Conservation (phyloP, 192 early-diverging fungal genomes). For the Lobosporangium transversale region DNA sequence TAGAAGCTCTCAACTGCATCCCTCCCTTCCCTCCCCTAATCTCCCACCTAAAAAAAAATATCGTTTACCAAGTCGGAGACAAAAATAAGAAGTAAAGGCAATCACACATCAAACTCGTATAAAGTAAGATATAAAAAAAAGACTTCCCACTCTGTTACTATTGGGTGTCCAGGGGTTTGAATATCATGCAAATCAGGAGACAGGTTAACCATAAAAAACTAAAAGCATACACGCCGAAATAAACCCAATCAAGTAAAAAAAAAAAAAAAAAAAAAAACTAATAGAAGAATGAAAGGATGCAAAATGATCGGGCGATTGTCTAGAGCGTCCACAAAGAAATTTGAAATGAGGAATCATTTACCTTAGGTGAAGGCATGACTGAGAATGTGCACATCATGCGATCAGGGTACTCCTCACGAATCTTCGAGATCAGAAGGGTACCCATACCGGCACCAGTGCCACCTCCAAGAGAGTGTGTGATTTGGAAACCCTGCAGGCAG, state of each 20-base stretch:
- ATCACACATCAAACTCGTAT: too few relatives aligned
- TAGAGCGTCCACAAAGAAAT: too few relatives aligned
- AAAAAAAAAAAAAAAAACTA: not conserved
- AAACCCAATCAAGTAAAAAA: not conserved
- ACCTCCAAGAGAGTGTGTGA: slow-evolving; percentile 97
- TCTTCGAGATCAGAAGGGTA: slow-evolving; percentile 95
- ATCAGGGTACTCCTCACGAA: slow-evolving; percentile 99
- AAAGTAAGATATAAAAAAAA: not conserved
- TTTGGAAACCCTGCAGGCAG: slow-evolving; percentile 98
- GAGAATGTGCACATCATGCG: slow-evolving; percentile 99
- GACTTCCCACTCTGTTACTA: not conserved
- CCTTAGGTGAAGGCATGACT: slow-evolving; percentile 96
- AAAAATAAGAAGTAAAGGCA: not conserved
- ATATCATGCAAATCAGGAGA: slow-evolving; percentile 3
- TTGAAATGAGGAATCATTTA: too few relatives aligned
- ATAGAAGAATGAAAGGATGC: not conserved
- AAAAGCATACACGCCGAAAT: too few relatives aligned
- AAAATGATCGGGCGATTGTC: too few relatives aligned
- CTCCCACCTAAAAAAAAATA: not conserved
- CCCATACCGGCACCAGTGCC: slow-evolving; percentile 98
- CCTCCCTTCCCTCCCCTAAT: not conserved
- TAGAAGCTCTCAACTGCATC: not conserved
- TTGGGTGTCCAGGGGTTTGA: not conserved
- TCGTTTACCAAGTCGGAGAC: not conserved
- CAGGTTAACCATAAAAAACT: not conserved